phyloP scores from a whole-genome alignment of 805 yeast species.

The Vanderwaltozyma verrucispora region DNA sequence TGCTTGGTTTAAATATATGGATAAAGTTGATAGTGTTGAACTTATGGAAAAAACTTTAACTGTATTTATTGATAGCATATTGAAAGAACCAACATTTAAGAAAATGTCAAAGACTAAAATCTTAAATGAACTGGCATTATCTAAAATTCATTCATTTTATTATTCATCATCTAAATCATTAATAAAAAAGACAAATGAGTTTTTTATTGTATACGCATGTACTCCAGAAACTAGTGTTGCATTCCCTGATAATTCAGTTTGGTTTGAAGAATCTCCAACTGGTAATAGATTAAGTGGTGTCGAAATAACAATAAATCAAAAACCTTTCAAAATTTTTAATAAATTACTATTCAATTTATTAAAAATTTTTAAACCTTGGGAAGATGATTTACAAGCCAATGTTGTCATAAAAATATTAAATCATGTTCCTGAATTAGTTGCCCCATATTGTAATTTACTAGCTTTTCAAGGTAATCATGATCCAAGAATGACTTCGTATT shows the following conservation, averaged over 20 bases:
- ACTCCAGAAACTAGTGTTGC: conserved; percentile 40
- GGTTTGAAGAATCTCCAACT: conserved; percentile 32
- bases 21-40: conserved; percentile 41
- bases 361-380: conserved; percentile 71
- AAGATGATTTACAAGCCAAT: conserved; percentile 51
- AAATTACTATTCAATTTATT: conserved; percentile 54
- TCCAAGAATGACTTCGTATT: conserved; percentile 70
- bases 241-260: conserved; percentile 38
- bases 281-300: conserved; percentile 28
- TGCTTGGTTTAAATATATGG: conserved; percentile 56
- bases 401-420: conserved; percentile 42
- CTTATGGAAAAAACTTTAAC: conserved; percentile 33
- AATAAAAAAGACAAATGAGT: conserved; percentile 32
- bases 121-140: conserved; percentile 66
- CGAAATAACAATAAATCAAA: conserved; percentile 37
- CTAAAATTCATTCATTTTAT: conserved; percentile 45
- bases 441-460: conserved; percentile 54
- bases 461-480: conserved; percentile 63
- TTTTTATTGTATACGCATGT: conserved; percentile 40
- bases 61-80: conserved; percentile 40
- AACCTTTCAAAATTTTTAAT: conserved; percentile 52
- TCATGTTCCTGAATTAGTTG: conserved; percentile 56
- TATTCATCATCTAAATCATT: conserved; percentile 30
- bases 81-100: conserved; percentile 50
- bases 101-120: conserved; percentile 64